Percentiles rank a stretch among this genome's conserved stretches.
Evolutionary conservation across 2,329 filamentous ascomycete genomes (phyloP).

Genomic region (Fusarium torreyae): DNA sequence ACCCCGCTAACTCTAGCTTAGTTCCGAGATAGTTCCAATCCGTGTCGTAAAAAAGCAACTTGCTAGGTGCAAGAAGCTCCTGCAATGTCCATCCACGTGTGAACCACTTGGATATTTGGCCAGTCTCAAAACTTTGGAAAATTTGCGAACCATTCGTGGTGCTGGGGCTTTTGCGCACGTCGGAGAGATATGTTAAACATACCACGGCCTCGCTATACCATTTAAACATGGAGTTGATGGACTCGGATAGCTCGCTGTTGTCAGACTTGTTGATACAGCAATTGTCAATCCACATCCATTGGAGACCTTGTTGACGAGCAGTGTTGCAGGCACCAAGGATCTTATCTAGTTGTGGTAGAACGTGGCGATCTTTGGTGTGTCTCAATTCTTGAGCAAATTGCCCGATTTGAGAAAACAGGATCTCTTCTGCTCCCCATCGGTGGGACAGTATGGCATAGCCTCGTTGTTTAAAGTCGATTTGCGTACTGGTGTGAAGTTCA

Average conservation of each 20-base stretch:
- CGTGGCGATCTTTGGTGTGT: neutral
- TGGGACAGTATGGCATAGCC: slow-evolving; percentile 8
- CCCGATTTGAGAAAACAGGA: neutral
- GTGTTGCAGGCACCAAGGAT: neutral
- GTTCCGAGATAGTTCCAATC: slow-evolving; percentile 7
- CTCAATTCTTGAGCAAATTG: neutral
- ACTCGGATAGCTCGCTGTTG: slow-evolving; percentile 2
- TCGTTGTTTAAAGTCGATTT: neutral
- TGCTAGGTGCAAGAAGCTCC: slow-evolving; percentile 1
- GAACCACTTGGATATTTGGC: slow-evolving; percentile 2
- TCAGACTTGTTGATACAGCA: slow-evolving; percentile 13
- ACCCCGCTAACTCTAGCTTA: neutral
- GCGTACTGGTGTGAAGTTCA: slow-evolving; percentile 1
- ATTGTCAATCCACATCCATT: slow-evolving; percentile 13
- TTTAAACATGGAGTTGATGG: slow-evolving; percentile 12
- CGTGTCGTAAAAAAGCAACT: slow-evolving; percentile 5
- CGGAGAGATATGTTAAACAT: slow-evolving; percentile 7
- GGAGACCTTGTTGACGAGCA: neutral
- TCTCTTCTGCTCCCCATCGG: neutral
- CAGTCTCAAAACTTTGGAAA: neutral
- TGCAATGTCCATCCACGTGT: slow-evolving; percentile 11
- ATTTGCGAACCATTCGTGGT: neutral
- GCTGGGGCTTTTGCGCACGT: neutral
- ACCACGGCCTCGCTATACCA: slow-evolving; percentile 15
- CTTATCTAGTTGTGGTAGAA: slow-evolving; percentile 1